Evolutionary conservation across 1,139 yeast genomes (phyloP).

Genomic region (Kodamaea suecica): DNA sequence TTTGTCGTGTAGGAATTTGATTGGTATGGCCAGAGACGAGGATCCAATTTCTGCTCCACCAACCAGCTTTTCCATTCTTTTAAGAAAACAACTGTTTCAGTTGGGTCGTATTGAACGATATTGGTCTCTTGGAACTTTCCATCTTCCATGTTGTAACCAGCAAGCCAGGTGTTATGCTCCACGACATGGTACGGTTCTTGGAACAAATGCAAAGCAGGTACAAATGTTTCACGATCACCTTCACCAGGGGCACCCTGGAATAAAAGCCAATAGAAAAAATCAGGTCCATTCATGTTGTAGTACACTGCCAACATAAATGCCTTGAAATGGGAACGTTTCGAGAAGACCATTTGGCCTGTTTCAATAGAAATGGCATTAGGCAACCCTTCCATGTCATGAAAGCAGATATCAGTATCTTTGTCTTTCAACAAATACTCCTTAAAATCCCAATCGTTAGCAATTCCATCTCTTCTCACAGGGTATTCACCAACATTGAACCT

Average conservation of each 20-base stretch:
- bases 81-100: conserved; percentile 20
- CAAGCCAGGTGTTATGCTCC: conserved; percentile 21
- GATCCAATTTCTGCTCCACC: conserved; percentile 20
- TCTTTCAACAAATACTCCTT: conserved; percentile 21
- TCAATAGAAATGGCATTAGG: conserved; percentile 31
- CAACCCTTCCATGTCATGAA: conserved; percentile 33
- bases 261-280: conserved; percentile 29
- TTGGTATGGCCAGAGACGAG: conserved; percentile 33
- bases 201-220: conserved; percentile 38
- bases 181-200: conserved; percentile 34
- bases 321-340: conserved; percentile 30
- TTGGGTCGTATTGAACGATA: conserved; percentile 35
- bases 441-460: conserved; percentile 26
- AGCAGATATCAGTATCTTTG: conserved; percentile 20
- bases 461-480: conserved; percentile 27
- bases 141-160: conserved; percentile 21
- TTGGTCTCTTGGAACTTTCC: conserved; percentile 28
- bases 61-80: conserved; percentile 32
- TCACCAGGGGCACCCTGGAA: conserved; percentile 39
- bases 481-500: conserved; percentile 29
- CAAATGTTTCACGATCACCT: conserved; percentile 40
- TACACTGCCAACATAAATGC: conserved; percentile 31
- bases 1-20: conserved; percentile 23
- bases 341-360: conserved; percentile 36
- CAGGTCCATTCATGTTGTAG: conserved; percentile 30